phyloP scores from a whole-genome alignment of 2,329 filamentous ascomycete species.

The Sclerotinia sclerotiorum region DNA sequence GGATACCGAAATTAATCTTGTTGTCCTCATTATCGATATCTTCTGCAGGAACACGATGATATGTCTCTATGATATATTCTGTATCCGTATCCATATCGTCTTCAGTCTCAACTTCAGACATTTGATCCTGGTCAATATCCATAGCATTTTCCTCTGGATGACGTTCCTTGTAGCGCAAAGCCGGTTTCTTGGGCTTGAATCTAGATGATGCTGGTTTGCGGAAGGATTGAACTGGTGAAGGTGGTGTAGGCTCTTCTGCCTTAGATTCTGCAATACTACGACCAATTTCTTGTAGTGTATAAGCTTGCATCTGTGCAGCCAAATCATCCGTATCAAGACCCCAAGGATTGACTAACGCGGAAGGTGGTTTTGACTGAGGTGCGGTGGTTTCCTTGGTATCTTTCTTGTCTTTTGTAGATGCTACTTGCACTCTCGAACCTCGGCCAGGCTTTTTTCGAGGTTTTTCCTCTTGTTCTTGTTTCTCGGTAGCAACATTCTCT shows the following conservation, averaged over 20 bases:
- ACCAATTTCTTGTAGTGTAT: slow-evolving; percentile 58
- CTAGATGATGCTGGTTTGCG: slow-evolving; percentile 38
- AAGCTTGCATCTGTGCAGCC: slow-evolving; percentile 57
- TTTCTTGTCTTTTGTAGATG: slow-evolving; percentile 3
- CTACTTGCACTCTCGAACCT: slow-evolving; percentile 27
- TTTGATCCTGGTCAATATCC: slow-evolving; percentile 29
- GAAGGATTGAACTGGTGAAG: slow-evolving; percentile 20
- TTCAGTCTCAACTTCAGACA: slow-evolving; percentile 44
- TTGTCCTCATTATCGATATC: slow-evolving; percentile 54
- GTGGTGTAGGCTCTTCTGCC: slow-evolving; percentile 24
- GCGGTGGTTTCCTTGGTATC: neutral
- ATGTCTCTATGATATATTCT: slow-evolving; percentile 65
- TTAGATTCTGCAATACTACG: slow-evolving; percentile 34
- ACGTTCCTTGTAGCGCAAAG: slow-evolving; percentile 55
- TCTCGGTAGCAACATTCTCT: slow-evolving; percentile 3
- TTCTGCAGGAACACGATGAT: slow-evolving; percentile 58
- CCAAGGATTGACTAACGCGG: slow-evolving; percentile 42
- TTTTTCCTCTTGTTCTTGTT: slow-evolving; percentile 17
- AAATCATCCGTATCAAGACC: slow-evolving; percentile 45
- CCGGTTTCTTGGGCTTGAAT: slow-evolving; percentile 57
- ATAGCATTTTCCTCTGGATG: slow-evolving; percentile 47
- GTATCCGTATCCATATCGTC: slow-evolving; percentile 50
- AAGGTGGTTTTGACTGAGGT: slow-evolving; percentile 22
- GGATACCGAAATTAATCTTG: slow-evolving; percentile 48
- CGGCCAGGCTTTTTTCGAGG: slow-evolving; percentile 37